Percentiles rank a stretch among this genome's conserved stretches.
Conservation (phyloP, 495 filamentous ascomycete species). For the Darksidea phi region DNA sequence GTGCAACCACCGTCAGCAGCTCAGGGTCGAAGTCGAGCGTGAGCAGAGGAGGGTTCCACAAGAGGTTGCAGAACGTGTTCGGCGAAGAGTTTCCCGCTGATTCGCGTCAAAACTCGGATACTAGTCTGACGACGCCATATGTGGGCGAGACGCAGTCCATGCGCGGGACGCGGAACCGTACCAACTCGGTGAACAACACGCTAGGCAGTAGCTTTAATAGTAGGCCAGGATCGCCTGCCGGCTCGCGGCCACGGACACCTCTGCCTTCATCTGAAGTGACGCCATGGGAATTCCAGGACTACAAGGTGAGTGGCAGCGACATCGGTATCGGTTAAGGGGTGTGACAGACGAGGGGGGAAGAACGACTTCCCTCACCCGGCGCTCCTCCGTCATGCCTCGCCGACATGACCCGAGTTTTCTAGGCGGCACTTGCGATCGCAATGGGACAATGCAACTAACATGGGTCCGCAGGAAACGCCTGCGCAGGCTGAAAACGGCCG, state of each 20-base stretch:
- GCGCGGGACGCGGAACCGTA: conserved; percentile 60
- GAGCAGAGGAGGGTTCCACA: conserved; percentile 65
- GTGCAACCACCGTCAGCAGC: conserved; percentile 84
- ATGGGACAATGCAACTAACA: conserved; percentile 6
- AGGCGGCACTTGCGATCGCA: neutral
- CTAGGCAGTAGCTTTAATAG: conserved; percentile 57
- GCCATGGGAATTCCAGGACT: conserved; percentile 92
- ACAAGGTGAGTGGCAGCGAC: conserved; percentile 60
- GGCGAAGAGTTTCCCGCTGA: conserved; percentile 74
- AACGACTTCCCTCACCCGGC: neutral
- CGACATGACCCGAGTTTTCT: too few relatives aligned
- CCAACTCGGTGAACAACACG: conserved; percentile 66
- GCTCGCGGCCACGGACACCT: conserved; percentile 75
- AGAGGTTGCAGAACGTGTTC: conserved; percentile 79
- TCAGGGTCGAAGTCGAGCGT: conserved; percentile 81
- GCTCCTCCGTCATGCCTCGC: too few relatives aligned
- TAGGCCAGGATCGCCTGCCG: conserved; percentile 57
- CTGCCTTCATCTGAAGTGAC: conserved; percentile 90
- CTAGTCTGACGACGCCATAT: conserved; percentile 58
- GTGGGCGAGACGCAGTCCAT: conserved; percentile 47
- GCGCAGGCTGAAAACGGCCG: conserved; percentile 32
- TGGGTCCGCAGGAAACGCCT: conserved; percentile 24
- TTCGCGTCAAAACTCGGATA: conserved; percentile 62
- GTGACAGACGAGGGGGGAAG: neutral
- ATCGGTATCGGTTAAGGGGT: neutral